Evolutionary conservation across 1,139 yeast species (phyloP), one percentile per base, ranked within the genome.

Genomic region (Pichia sp.): DNA sequence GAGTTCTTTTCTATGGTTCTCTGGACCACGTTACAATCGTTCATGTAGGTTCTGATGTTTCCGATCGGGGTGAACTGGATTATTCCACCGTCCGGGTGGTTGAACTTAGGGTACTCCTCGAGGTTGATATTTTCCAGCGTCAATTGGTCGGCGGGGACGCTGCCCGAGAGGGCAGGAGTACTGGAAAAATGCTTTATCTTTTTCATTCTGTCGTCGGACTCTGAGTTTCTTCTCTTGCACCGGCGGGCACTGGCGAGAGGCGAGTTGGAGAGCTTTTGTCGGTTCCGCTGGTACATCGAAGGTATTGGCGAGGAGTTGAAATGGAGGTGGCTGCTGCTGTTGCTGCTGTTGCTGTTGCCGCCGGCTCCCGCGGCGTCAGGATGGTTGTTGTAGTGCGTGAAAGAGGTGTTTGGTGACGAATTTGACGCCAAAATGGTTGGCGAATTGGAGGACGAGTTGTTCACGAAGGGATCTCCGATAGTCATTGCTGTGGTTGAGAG

Each of bases 21-120:
- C 27, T 65, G 61, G 54, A 65, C 58, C 10, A 62, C 58, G 50
- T 69, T 67, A 46, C 67, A 66, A 46, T 64, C 69, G 52, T 62
- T 55, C 10, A 66, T 14, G 56, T 64, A 64, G 1, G 73, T 67
- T 54, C 73, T 59, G 12, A 74, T 64, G 54, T 72, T 72, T 3
- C 88, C 88, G 75, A 84, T 79, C 6, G 88, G 87, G 0, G 87
- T 81, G 54, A 83, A 80, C 64, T 83, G 84, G 50, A 83, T 77
- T 29, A 75, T 72, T 0, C 87, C 87, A 6, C 88, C 88, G 24
- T 81, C 81, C 2, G 88, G 88, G 58, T 82, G 87, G 53, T 76
- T 72, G 62, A 80, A 83, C 50, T 78, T 74, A 3, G 87, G 85
- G 80, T 84, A 83, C 56, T 81, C 84, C 46, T 75, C 71, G 14